Evolutionary conservation across 2,329 filamentous ascomycete genomes (phyloP).

Genomic region (Verticillium zaregamsianum): DNA sequence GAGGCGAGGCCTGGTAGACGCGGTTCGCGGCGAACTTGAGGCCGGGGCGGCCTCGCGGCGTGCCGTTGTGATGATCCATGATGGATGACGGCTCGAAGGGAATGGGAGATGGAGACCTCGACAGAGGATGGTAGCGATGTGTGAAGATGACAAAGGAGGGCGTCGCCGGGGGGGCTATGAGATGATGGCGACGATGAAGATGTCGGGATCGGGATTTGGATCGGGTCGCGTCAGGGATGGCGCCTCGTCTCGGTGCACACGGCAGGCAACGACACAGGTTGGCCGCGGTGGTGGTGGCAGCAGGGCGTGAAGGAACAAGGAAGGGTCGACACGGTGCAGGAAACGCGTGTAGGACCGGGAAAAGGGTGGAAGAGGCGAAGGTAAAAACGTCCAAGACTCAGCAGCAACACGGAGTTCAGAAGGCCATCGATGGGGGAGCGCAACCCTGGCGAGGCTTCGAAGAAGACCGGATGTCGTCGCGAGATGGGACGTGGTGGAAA

Average conservation of each 20-base stretch:
- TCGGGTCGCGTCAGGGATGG: slow-evolving; percentile 6
- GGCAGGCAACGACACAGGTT: slow-evolving; percentile 8
- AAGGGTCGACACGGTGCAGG: slow-evolving; percentile 2
- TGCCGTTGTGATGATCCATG: slow-evolving; percentile 22
- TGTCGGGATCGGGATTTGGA: slow-evolving; percentile 4
- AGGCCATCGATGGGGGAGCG: background rate
- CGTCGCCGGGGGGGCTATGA: background rate
- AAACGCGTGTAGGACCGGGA: background rate
- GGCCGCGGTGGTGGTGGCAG: background rate
- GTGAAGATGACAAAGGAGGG: background rate
- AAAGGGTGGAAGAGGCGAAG: background rate
- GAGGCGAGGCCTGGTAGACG: slow-evolving; percentile 33
- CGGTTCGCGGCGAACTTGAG: slow-evolving; percentile 39
- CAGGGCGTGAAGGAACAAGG: slow-evolving; percentile 3
- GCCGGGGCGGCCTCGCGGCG: slow-evolving; percentile 33
- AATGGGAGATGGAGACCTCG: background rate
- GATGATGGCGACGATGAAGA: background rate
- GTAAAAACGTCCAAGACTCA: background rate
- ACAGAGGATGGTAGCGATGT: background rate
- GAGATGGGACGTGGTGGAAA: background rate
- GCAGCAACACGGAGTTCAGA: background rate
- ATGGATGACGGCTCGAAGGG: background rate
- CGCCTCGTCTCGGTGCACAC: slow-evolving; percentile 10
- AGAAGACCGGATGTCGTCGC: background rate
- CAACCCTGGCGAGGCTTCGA: background rate